Evolutionary conservation across 2,329 filamentous ascomycete genomes (phyloP), one percentile per base, ranked within the genome.

Genomic region (Monilinia aucupariae): DNA sequence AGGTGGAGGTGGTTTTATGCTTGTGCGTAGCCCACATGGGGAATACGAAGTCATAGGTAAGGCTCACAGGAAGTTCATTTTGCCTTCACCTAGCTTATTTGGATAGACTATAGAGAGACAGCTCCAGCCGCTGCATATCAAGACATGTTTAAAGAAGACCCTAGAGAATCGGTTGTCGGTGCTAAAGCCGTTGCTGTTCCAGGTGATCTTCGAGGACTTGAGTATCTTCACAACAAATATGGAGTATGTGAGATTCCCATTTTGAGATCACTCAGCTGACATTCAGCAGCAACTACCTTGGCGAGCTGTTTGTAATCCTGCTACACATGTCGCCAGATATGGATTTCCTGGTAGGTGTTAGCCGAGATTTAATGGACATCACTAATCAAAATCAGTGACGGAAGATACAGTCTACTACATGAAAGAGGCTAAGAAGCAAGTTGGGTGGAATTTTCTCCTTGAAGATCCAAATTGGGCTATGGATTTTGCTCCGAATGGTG

Each of bases 1-100:
- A 64, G 92, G 90, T 25, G 93, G 93, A 8, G 93, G 93, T 48
- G 93, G 93, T 2, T 97, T 97, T 76, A 89, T 92, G 82, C 80
- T 96, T 6, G 84, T 96, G 6, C 86, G 90, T 54, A 81, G 85
- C 41, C 77, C 84, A 20, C 79, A 90, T 64, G 91, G 91, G n/a
- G 79, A 80, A 22, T 96, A 92, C 72, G 91, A 96, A 72, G 87
- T 87, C 64, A 86, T 97, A 68, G 71, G 71, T 72, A 60, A 7
- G 64, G 8, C 32, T 20, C 27, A 45, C 2, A 49, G n/a, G 22
- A 52, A 7, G 6, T 22, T 45, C 37, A 27, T 25, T 45, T 45
- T n/a, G 27, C 20, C 47, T 56, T 27, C 22, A 54, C 41, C 2
- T 32, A 8, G 27, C 43, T 55, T 67, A 47, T 13, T 10, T 13